These are phyloP conservation scores for Quercus phellos DNA, from an alignment of 331 rosid species.

Conservation along the genomic window DNA sequence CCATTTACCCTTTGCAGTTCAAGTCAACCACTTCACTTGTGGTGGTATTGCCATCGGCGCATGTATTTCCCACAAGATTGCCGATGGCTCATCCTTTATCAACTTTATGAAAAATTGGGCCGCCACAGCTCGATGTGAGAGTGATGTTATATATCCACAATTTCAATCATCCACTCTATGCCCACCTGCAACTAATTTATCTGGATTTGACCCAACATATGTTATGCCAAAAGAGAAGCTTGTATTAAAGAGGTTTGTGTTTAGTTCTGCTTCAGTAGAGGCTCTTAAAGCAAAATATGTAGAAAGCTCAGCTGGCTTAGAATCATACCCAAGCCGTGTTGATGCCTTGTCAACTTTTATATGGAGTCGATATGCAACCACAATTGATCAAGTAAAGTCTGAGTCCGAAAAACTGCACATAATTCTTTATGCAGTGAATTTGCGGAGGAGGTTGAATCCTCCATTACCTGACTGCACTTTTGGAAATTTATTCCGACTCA, in stretches of 20 bases:
- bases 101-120: no score
- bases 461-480: slow-evolving; percentile 2
- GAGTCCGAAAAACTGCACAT: no score
- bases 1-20: neutral
- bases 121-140: neutral
- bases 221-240: slow-evolving; percentile 5
- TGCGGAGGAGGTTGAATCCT: slow-evolving; percentile 25
- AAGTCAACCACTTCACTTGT: no score
- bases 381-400: no score
- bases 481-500: slow-evolving; percentile 13
- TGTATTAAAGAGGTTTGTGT: neutral
- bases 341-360: no score
- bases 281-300: slow-evolving; percentile 8
- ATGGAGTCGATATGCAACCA: no score
- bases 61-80: no score
- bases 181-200: neutral
- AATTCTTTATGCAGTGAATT: neutral
- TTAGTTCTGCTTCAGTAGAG: neutral
- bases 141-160: neutral
- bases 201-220: neutral
- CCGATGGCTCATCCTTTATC: no score
- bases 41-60: no score
- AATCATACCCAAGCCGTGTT: neutral
- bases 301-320: neutral
- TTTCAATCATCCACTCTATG: neutral